A percentile compares a stretch with the other conserved stretches of the same genome.
Evolutionary conservation across 1,139 yeast species (phyloP).

Genomic region (Citeromyces hawaiiensis): DNA sequence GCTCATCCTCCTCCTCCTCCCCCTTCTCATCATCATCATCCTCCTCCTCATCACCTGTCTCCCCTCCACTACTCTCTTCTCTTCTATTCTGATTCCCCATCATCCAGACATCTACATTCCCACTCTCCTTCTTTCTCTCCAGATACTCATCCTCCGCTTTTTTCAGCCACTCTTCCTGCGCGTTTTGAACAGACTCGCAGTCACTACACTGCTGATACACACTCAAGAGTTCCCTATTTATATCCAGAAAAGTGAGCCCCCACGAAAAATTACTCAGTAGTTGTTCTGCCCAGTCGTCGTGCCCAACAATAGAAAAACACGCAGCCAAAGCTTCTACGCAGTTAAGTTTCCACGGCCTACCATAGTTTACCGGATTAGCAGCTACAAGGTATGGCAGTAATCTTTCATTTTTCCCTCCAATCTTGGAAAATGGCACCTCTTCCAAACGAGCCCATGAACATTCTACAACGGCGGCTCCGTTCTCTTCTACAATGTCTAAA

Average conservation of each 20-base stretch:
- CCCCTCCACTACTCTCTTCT: constrained; percentile 13
- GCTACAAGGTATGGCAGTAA: constrained; percentile 87
- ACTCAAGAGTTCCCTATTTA: constrained; percentile 68
- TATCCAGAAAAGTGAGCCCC: constrained; percentile 79
- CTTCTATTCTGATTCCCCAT: constrained; percentile 62
- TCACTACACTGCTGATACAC: constrained; percentile 74
- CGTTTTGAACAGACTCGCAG: constrained; percentile 55
- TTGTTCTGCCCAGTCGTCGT: constrained; percentile 74
- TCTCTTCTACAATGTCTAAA: constrained; percentile 54
- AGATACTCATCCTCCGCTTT: constrained; percentile 55
- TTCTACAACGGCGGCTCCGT: constrained; percentile 94
- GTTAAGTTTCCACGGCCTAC: constrained; percentile 90
- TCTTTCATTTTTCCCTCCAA: constrained; percentile 86
- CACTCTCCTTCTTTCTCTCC: constrained; percentile 41
- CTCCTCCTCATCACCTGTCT: constrained; percentile 14
- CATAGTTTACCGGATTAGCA: constrained; percentile 94
- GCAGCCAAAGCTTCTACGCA: constrained; percentile 98
- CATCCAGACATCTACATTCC: constrained; percentile 57
- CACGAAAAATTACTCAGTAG: constrained; percentile 75
- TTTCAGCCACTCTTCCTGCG: constrained; percentile 67
- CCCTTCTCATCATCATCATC: constrained; percentile 8
- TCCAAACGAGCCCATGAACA: constrained; percentile 97
- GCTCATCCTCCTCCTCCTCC: constrained; percentile 4
- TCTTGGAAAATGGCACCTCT: constrained; percentile 85
- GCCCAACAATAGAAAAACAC: constrained; percentile 90